Percentiles rank a stretch among this genome's conserved stretches.
Conservation (phyloP, 2,329 filamentous ascomycete genomes). For the Nothophaeocryptopus gaeumannii region DNA sequence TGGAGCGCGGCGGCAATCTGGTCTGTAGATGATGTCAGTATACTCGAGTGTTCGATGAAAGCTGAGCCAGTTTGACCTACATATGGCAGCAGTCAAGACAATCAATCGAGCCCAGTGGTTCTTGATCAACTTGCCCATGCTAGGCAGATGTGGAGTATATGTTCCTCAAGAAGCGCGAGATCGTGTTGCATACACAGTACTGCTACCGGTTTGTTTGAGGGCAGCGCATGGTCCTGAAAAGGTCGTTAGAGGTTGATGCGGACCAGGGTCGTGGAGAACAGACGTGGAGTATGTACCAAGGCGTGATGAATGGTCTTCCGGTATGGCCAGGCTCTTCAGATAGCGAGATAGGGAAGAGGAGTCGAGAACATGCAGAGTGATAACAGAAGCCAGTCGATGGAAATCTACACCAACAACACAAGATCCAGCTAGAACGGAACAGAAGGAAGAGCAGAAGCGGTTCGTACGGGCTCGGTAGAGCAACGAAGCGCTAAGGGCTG, state of each 20-base stretch:
- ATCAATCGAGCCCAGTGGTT: slow-evolving; percentile 98
- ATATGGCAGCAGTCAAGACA: slow-evolving; percentile 76
- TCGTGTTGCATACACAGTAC: too few species aligned
- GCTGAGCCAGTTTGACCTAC: slow-evolving; percentile 48
- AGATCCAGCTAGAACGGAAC: slow-evolving; percentile 10
- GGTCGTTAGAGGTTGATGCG: too few species aligned
- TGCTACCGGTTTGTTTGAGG: too few species aligned
- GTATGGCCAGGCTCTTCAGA: not conserved
- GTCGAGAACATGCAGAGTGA: slow-evolving; percentile 17
- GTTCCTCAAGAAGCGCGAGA: not conserved
- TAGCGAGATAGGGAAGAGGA: slow-evolving; percentile 4
- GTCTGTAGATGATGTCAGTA: slow-evolving; percentile 53
- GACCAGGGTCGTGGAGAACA: too few species aligned
- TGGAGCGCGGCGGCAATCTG: slow-evolving; percentile 81
- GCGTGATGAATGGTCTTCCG: too few species aligned
- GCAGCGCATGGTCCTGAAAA: too few species aligned
- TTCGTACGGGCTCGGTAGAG: slow-evolving; percentile 2
- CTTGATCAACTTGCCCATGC: slow-evolving; percentile 97
- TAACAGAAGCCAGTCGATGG: slow-evolving; percentile 11
- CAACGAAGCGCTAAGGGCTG: slow-evolving; percentile 7
- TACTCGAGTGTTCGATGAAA: not conserved
- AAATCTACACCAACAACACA: slow-evolving; percentile 12
- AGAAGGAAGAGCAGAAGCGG: slow-evolving; percentile 5
- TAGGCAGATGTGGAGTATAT: slow-evolving; percentile 18
- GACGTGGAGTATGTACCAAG: too few species aligned